These are phyloP conservation scores for Sphaerostilbella broomeana DNA, from an alignment of 2,329 filamentous ascomycete species.

Conservation along the genomic window DNA sequence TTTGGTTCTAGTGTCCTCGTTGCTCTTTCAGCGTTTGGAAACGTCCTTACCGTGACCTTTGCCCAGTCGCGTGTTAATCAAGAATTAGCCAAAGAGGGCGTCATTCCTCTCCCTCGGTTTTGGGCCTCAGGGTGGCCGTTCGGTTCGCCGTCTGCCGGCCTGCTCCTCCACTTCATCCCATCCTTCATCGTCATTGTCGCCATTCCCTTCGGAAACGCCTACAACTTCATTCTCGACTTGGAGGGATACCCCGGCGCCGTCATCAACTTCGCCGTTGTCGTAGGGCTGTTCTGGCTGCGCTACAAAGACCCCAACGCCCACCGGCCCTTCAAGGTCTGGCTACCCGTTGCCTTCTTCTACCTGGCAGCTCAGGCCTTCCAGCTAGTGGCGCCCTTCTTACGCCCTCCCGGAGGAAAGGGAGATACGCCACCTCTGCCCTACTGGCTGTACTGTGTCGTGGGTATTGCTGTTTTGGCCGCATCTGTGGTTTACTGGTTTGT, in stretches of 20 bases:
- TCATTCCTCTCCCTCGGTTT: slow-evolving; percentile 14
- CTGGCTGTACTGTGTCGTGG: slow-evolving; percentile 20
- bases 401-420: slow-evolving; percentile 16
- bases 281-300: slow-evolving; percentile 16
- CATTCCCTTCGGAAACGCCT: slow-evolving; percentile 17
- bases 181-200: slow-evolving; percentile 18
- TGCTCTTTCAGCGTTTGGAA: slow-evolving; percentile 15
- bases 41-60: slow-evolving; percentile 17
- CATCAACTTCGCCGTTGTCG: slow-evolving; percentile 16
- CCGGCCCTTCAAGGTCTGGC: slow-evolving; percentile 18
- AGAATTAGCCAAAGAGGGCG: slow-evolving; percentile 16
- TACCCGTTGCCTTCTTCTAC: slow-evolving; percentile 17
- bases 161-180: slow-evolving; percentile 16
- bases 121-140: slow-evolving; percentile 17
- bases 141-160: slow-evolving; percentile 13
- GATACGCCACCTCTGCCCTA: slow-evolving; percentile 19
- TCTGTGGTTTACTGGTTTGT: slow-evolving; percentile 19
- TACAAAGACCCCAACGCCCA: slow-evolving; percentile 13
- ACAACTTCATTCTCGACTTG: slow-evolving; percentile 16
- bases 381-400: slow-evolving; percentile 18
- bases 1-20: slow-evolving; percentile 15
- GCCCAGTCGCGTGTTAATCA: slow-evolving; percentile 16
- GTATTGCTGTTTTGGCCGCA: slow-evolving; percentile 14
- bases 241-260: slow-evolving; percentile 15
- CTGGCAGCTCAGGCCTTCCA: slow-evolving; percentile 19